phyloP scores from a whole-genome alignment of 768 basidiomycete genomes.

The Kwoniella dendrophila region DNA sequence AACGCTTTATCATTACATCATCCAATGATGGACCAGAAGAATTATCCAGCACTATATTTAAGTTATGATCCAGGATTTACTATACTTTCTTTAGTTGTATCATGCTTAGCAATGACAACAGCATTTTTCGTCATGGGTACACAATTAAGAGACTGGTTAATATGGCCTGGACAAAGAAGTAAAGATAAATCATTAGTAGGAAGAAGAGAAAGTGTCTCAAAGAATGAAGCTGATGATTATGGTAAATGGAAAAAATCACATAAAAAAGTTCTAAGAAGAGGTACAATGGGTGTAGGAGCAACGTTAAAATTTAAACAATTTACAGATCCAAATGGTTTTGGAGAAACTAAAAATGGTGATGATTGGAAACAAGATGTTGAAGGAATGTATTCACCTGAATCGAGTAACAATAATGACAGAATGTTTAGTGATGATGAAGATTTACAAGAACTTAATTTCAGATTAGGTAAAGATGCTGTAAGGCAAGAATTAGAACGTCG shows the following conservation, averaged over 20 bases:
- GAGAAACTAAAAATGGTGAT: constrained; percentile 14
- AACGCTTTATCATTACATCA: constrained; percentile 52
- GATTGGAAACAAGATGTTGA: constrained; percentile 7
- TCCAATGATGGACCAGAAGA: constrained; percentile 27
- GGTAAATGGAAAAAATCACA: constrained; percentile 41
- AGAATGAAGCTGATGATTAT: constrained; percentile 35
- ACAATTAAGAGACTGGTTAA: constrained; percentile 42
- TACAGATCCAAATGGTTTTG: constrained; percentile 47
- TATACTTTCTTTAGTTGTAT: constrained; percentile 52
- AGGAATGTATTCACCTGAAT: constrained; percentile 11
- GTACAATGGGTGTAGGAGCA: constrained; percentile 32
- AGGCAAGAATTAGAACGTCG: constrained; percentile 33
- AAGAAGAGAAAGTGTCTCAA: constrained; percentile 14
- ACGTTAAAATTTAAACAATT: too few relatives aligned
- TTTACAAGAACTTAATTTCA: constrained; percentile 42
- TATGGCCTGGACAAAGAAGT: constrained; percentile 14
- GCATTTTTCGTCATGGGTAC: constrained; percentile 57
- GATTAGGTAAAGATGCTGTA: constrained; percentile 38
- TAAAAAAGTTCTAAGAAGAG: constrained; percentile 26
- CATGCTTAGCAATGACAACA: constrained; percentile 50
- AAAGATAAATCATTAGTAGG: constrained; percentile 13
- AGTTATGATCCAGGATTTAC: constrained; percentile 54
- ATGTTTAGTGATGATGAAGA: constrained; percentile 32
- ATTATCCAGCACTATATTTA: constrained; percentile 39
- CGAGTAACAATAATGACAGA: constrained; percentile 17